Conservation (phyloP, 371 early-diverging fungal species). For the Apophysomyces variabilis region DNA sequence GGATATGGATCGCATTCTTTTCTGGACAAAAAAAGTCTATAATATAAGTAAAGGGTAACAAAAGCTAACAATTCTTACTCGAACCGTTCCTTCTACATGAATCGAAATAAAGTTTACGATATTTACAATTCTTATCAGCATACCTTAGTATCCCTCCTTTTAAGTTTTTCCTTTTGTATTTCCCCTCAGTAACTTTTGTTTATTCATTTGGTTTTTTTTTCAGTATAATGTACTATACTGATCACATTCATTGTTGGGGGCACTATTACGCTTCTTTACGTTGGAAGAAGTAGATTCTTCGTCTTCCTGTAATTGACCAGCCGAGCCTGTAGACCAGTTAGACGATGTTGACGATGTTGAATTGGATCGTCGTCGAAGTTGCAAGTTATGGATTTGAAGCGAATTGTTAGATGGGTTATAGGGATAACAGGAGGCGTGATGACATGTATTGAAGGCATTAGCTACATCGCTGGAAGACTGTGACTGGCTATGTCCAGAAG, state of each 20-base stretch:
- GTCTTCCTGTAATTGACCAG: conserved; percentile 14
- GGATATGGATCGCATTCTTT: too few species aligned
- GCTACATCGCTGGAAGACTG: conserved; percentile 14
- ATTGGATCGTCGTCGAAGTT: conserved; percentile 40
- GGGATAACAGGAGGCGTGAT: conserved; percentile 18
- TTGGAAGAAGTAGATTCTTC: conserved; percentile 15
- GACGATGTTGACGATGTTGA: conserved; percentile 44
- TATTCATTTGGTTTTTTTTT: conserved; percentile 1
- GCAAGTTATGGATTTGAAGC: conserved; percentile 31
- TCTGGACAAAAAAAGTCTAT: too few species aligned
- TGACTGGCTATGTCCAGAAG: conserved; percentile 11
- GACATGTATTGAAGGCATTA: conserved; percentile 13
- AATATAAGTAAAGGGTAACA: too few species aligned
- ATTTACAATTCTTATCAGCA: too few species aligned
- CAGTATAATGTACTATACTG: conserved; percentile 10
- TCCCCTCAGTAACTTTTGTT: neutral
- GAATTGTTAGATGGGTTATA: conserved; percentile 19
- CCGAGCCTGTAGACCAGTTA: conserved; percentile 16
- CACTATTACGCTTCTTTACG: conserved; percentile 19
- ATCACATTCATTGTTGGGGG: conserved; percentile 13
- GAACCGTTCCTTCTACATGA: too few species aligned
- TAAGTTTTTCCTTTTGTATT: neutral
- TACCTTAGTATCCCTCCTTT: too few species aligned
- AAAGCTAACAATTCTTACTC: too few species aligned
- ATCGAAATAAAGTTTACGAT: too few species aligned